phyloP scores from a whole-genome alignment of 1,284 basidiomycete genomes.

The Heterobasidion annosum region DNA sequence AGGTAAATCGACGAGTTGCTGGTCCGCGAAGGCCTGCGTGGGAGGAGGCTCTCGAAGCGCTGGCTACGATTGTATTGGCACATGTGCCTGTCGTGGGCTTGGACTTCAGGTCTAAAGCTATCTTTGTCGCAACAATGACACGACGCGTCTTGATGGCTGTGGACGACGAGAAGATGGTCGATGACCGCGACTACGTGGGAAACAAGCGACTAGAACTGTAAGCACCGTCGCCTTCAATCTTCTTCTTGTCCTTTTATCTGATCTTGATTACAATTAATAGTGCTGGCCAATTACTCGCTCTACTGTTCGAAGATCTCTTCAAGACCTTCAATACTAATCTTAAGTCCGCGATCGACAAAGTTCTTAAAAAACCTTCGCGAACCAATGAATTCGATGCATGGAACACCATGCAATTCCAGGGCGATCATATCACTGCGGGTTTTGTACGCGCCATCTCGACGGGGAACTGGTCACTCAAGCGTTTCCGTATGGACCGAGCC shows the following conservation, averaged over 20 bases:
- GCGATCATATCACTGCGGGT: constrained; percentile 92
- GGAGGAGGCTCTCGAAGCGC: constrained; percentile 94
- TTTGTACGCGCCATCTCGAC: constrained; percentile 98
- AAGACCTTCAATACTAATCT: constrained; percentile 98
- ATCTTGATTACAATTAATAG: constrained; percentile 27
- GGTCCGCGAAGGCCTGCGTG: constrained; percentile 79
- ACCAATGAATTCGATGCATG: constrained; percentile 95
- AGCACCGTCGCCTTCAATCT: constrained; percentile 21
- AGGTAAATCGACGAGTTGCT: constrained; percentile 74
- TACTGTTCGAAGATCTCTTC: constrained; percentile 97
- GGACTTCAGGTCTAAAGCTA: constrained; percentile 92
- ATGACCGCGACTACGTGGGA: constrained; percentile 98
- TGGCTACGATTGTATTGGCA: constrained; percentile 95
- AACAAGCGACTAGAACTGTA: constrained; percentile 98
- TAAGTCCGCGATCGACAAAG: constrained; percentile 95
- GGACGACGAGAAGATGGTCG: constrained; percentile 94
- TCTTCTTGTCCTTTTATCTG: not conserved
- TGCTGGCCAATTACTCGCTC: constrained; percentile 91
- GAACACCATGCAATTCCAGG: constrained; percentile 89
- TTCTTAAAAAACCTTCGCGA: constrained; percentile 93
- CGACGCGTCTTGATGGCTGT: constrained; percentile 94
- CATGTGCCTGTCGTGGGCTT: constrained; percentile 91
- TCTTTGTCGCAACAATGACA: constrained; percentile 98
- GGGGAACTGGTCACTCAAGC: constrained; percentile 98
- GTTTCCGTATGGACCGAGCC: constrained; percentile 99